These are phyloP conservation scores for Helichrysum umbraculigerum DNA, from an alignment of 129 eudicot genomes.

Conservation along the genomic window DNA sequence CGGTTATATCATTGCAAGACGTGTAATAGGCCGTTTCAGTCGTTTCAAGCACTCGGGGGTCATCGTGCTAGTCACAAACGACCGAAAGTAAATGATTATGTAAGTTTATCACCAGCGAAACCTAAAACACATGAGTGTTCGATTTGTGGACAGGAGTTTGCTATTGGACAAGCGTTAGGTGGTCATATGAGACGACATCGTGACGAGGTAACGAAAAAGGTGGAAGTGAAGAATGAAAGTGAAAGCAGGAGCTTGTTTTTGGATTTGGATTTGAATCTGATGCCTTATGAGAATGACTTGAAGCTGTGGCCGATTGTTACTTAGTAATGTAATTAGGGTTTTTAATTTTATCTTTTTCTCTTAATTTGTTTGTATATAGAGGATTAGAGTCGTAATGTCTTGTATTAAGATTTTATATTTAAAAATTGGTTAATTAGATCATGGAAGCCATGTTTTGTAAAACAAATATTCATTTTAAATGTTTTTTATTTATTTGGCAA, in stretches of 20 bases:
- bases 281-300: slow-evolving; percentile 39
- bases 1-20: slow-evolving; percentile 50
- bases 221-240: slow-evolving; percentile 24
- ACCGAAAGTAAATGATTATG: slow-evolving; percentile 11
- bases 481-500: too few species aligned
- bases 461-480: too few species aligned
- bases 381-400: background rate
- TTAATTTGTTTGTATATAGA: background rate
- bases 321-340: slow-evolving; percentile 1
- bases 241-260: slow-evolving; percentile 29
- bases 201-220: slow-evolving; percentile 20
- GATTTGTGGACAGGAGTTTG: slow-evolving; percentile 56
- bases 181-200: slow-evolving; percentile 65
- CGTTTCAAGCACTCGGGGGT: slow-evolving; percentile 71
- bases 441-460: too few species aligned
- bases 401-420: too few species aligned
- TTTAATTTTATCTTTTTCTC: background rate
- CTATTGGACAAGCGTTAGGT: slow-evolving; percentile 61
- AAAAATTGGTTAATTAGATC: too few species aligned
- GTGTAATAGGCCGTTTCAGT: slow-evolving; percentile 48
- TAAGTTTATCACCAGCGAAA: slow-evolving; percentile 21
- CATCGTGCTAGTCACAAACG: slow-evolving; percentile 69
- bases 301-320: slow-evolving; percentile 30
- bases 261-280: slow-evolving; percentile 54
- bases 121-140: slow-evolving; percentile 54